phyloP scores from a whole-genome alignment of 2,329 filamentous ascomycete genomes.

The Parasarocladium wereldwijsianum region DNA sequence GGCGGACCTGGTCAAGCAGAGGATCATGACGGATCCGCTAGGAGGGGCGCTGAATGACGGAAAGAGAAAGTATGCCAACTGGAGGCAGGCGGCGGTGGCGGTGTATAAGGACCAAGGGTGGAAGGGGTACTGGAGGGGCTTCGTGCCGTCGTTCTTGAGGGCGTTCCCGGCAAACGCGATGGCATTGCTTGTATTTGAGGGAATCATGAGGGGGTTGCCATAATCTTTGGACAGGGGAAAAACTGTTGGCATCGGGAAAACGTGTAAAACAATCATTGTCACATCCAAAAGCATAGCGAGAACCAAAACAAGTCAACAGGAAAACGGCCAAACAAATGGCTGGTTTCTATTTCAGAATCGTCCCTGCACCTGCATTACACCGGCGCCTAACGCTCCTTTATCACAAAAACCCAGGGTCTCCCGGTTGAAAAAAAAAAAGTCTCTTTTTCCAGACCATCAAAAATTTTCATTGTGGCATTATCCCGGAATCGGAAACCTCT shows the following conservation, averaged over 20 bases:
- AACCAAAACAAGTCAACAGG: slow-evolving; percentile 2
- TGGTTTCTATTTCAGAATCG: slow-evolving; percentile 4
- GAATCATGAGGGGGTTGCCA: slow-evolving; percentile 59
- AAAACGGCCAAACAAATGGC: slow-evolving; percentile 6
- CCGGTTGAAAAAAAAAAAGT: too few species aligned
- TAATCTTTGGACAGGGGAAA: background rate
- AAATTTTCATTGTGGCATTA: background rate
- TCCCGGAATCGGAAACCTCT: slow-evolving; percentile 22
- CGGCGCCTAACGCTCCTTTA: too few species aligned
- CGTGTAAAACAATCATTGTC: background rate
- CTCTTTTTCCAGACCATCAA: too few species aligned
- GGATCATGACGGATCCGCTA: slow-evolving; percentile 90
- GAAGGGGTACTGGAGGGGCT: slow-evolving; percentile 83
- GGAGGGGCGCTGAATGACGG: slow-evolving; percentile 56
- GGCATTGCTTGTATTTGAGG: slow-evolving; percentile 87
- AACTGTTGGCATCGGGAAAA: background rate
- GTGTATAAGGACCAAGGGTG: slow-evolving; percentile 65
- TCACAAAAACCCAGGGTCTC: too few species aligned
- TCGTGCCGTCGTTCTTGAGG: slow-evolving; percentile 81
- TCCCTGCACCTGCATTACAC: background rate
- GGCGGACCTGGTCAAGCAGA: slow-evolving; percentile 85
- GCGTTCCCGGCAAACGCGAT: slow-evolving; percentile 94
- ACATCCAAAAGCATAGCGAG: background rate
- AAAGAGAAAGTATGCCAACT: slow-evolving; percentile 51
- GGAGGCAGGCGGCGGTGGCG: slow-evolving; percentile 65